Evolutionary conservation across 495 filamentous ascomycete species (phyloP).

Genomic region (Lophium mytilinum): DNA sequence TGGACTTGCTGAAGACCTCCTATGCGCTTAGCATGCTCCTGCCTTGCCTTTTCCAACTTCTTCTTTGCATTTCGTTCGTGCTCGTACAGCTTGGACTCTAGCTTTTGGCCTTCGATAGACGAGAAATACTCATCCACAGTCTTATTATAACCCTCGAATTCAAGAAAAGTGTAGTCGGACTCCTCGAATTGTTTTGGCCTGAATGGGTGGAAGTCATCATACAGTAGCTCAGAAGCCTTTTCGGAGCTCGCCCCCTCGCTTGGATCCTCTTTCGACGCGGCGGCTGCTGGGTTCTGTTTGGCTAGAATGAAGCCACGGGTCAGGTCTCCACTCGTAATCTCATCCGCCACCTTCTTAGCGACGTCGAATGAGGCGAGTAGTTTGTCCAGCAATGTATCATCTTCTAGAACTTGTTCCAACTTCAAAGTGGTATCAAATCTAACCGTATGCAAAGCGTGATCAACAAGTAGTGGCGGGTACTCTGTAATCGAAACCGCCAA

Average conservation of each 20-base stretch:
- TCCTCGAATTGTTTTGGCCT: constrained; percentile 73
- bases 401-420: constrained; percentile 58
- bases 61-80: constrained; percentile 70
- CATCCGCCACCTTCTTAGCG: constrained; percentile 54
- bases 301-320: constrained; percentile 84
- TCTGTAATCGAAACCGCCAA: constrained; percentile 77
- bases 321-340: constrained; percentile 48
- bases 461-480: constrained; percentile 75
- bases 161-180: constrained; percentile 53
- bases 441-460: constrained; percentile 67
- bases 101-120: constrained; percentile 86
- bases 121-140: constrained; percentile 97
- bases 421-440: constrained; percentile 58
- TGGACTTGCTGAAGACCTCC: constrained; percentile 73
- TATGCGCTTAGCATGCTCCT: constrained; percentile 76
- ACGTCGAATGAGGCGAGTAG: constrained; percentile 58
- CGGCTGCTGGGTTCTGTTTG: constrained; percentile 41
- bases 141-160: constrained; percentile 78
- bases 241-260: constrained; percentile 18
- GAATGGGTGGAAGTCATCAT: constrained; percentile 96
- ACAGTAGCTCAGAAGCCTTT: constrained; percentile 47
- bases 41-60: constrained; percentile 70
- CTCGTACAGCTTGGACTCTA: constrained; percentile 74
- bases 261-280: constrained; percentile 19
- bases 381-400: constrained; percentile 53